Evolutionary conservation across 805 yeast genomes (phyloP), one percentile per base, ranked within the genome.

Genomic region (Cyberlindnera suaveolens): DNA sequence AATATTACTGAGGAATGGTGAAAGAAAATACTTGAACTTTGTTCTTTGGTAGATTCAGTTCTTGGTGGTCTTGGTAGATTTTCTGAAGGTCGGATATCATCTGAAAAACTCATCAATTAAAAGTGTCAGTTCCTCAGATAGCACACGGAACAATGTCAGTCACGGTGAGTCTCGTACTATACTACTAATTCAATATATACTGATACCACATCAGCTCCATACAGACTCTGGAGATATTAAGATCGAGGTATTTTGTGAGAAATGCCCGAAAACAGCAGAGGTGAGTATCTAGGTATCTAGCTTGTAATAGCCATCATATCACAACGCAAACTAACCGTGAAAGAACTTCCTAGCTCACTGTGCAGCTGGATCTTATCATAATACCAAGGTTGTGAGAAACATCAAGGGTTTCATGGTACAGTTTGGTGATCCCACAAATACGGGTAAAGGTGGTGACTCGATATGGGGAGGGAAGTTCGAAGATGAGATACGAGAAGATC

Each of bases 381-480:
- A 71, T 47, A 78, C 88, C 6, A 63, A 70, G 31, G 81, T 87
- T 71, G 89, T 84, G 66, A 75, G 90, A 49, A 78, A 85, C 42
- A 78, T 84, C 52, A 72, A 77, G 39, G 74, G 75, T 38, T 85
- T 85, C 63, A 78, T 85, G 78, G 75, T 88, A 49, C 95, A 85
- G 64, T 93, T 95, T 46, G 96, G 96, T 41, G 91, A 87, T 64
- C 90, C 89, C 60, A 80, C 86, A 14, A 67, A 67, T 43, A 68
- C 80, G 45, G 88, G 88, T 11, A 81, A 88, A 19, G 93, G 93
- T 33, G 93, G 93, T 37, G 88, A 81, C 59, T 78, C 86, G 15
- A 80, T 85, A 43, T 85, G 84, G 63, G 91, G 91, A 32, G 89
- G 82, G 46, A 78, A 72, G 57, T 81, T 87, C 57, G 74, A 72